Evolutionary conservation across 2,329 filamentous ascomycete genomes (phyloP), one percentile per base, ranked within the genome.

Genomic region (Colletotrichum sp.): DNA sequence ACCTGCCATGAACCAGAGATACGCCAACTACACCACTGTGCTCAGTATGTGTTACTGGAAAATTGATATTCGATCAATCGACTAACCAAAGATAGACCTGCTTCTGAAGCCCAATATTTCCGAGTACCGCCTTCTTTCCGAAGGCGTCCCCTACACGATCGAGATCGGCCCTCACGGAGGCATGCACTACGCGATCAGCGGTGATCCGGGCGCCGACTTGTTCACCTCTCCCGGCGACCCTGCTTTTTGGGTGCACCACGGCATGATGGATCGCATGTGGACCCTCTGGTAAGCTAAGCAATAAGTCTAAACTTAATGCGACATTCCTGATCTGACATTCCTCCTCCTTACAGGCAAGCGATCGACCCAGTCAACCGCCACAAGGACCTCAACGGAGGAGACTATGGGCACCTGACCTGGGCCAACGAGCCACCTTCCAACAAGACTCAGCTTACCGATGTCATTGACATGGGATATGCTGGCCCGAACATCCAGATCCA

Each of bases 61-160:
- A 39, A 2, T 39, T 18, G 7, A 39, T 0, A 0, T 2, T 49
- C 44, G 18, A 21, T 49, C 59, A 4, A 18, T 21, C 1, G 18
- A 34, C 72, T 71, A 34, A 75, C 16, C 2, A 0, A 0, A 2
- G 1, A 6, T 18, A 79, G 78, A 81, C 55, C 82, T 86, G 10
- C 82, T 87, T 62, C 80, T 73, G 3, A 77, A 80, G 59, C 78
- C 72, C 7, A 78, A 84, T 39, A 81, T 87, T 63, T 72, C 76
- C 10, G 78, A 78, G 9, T 87, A 86, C 78, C 82, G 86, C 68
- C 80, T 80, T 34, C 68, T 80, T 18, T 83, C 85, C 72, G 83
- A 87, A 78, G 85, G 84, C 6, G 78, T 83, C 13, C 81, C 81
- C 7, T 78, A 78, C 67, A 80, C 79, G 0, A 70, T 77, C 18